Base-by-base conservation (phyloP, 352 stramenopile genomes). In the Thalassiosira hispida region DNA sequence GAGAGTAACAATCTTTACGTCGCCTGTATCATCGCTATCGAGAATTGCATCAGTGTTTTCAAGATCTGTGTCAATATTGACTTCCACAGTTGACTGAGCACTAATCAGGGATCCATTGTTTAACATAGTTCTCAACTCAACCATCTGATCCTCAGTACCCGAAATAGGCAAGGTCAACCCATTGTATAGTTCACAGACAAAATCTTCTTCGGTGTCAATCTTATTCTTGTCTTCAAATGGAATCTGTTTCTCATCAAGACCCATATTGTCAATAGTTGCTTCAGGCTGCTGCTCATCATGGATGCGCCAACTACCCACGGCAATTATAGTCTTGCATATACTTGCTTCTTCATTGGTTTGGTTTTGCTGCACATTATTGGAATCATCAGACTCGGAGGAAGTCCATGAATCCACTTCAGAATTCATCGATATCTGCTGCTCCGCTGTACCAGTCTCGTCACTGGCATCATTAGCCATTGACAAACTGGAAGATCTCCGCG, bases 141-240 rank as follows among this genome's bases (percentile, higher is more conserved):
- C 14, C 0, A 80, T 55, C 25, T 86, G 79, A 16, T 73, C 62
- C 2, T 62, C 1, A 11, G 66, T 82, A 11, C 67, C 68, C 14
- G 35, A 6, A 20, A 86, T 56, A 1, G 79, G 61, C 1, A 77
- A 6, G 20, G 61, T 69, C 9, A 33, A 38, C 35, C 79, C 79
- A 67, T 70, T 51, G 0, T 52, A 16, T 4, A 86, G 44, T 44
- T 79, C 61, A 47, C 79, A 86, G 5, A 82, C 18, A 47, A 86
- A 83, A 49, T 76, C 57, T 60, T 86, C 73, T 25, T 71, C 75
- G 1, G 23, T 56, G 9, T 56, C 33, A 14, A 47, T 16, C 25
- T 23, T 53, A 14, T 22, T 12, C 1, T 20, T 31, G 12, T 40
- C 44, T 1, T 70, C 14, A 18, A 47, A 49, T 18, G 47, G 44